Percentiles rank a stretch among this genome's conserved stretches.
These are phyloP conservation scores for Verticillium isaacii DNA, from an alignment of 2,329 filamentous ascomycete genomes.

Conservation along the genomic window DNA sequence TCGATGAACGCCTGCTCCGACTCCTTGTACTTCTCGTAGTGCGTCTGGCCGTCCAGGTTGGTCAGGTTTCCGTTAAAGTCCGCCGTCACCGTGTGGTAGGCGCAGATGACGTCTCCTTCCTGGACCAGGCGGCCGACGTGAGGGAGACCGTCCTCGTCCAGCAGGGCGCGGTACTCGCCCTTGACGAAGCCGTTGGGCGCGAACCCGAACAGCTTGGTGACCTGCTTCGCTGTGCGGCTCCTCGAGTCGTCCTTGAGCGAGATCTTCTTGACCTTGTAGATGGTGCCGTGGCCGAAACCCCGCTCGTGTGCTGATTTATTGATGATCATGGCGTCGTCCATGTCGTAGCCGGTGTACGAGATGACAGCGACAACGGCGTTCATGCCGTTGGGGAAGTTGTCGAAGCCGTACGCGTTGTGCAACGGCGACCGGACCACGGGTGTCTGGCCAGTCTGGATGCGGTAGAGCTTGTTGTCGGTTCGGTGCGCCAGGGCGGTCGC, in stretches of 20 bases:
- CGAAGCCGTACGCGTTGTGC: constrained; percentile 93
- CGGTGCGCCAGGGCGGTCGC: constrained; percentile 79
- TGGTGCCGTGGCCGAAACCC: constrained; percentile 90
- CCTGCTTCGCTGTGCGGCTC: constrained; percentile 59
- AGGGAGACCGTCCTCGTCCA: constrained; percentile 87
- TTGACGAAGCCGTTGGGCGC: constrained; percentile 72
- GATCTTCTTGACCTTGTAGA: constrained; percentile 97
- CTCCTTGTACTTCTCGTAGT: constrained; percentile 94
- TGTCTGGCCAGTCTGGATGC: constrained; percentile 91
- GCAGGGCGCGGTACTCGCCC: constrained; percentile 61
- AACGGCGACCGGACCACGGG: constrained; percentile 87
- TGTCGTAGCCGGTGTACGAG: constrained; percentile 98
- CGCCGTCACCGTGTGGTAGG: constrained; percentile 81
- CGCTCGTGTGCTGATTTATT: constrained; percentile 97
- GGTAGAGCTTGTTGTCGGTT: constrained; percentile 96
- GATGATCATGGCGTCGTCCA: constrained; percentile 99
- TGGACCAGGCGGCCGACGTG: constrained; percentile 71
- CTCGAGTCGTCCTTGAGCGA: constrained; percentile 76
- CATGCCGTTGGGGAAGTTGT: constrained; percentile 96
- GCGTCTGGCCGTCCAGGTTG: constrained; percentile 81
- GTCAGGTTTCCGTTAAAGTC: constrained; percentile 74
- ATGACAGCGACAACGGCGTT: constrained; percentile 97
- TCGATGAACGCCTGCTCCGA: constrained; percentile 83
- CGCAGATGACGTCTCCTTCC: constrained; percentile 80
- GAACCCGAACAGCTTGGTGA: constrained; percentile 86